phyloP scores from a whole-genome alignment of 2,329 filamentous ascomycete species.

The Monosporascus ibericus region DNA sequence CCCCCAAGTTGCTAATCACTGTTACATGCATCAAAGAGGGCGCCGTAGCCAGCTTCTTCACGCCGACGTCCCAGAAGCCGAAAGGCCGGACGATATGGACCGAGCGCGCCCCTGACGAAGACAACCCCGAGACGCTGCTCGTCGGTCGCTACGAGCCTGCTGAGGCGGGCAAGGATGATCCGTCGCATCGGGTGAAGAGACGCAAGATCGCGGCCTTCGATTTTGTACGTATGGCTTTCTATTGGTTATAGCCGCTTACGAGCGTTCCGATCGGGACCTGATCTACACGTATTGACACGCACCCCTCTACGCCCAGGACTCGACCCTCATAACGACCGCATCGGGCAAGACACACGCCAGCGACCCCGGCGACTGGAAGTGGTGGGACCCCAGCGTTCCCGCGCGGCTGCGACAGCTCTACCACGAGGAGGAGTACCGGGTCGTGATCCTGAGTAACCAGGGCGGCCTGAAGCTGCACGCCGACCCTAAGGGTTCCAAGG shows the following conservation, averaged over 20 bases:
- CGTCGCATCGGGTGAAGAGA: slow-evolving; percentile 27
- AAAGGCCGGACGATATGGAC: slow-evolving; percentile 70
- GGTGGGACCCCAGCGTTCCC: slow-evolving; percentile 77
- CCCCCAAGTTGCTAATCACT: too few relatives aligned
- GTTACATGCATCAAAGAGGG: slow-evolving; percentile 39
- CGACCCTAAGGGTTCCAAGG: slow-evolving; percentile 56
- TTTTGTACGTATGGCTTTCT: slow-evolving; percentile 35
- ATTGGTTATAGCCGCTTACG: too few relatives aligned
- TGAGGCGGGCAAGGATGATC: slow-evolving; percentile 17
- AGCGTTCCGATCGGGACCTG: neutral
- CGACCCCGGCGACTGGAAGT: slow-evolving; percentile 79
- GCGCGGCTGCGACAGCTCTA: slow-evolving; percentile 60
- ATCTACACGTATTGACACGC: neutral
- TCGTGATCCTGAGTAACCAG: slow-evolving; percentile 86
- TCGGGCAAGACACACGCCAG: slow-evolving; percentile 75
- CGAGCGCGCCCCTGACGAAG: slow-evolving; percentile 50
- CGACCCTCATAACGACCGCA: slow-evolving; percentile 72
- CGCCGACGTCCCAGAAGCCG: slow-evolving; percentile 75
- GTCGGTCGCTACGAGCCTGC: slow-evolving; percentile 63
- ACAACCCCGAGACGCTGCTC: slow-evolving; percentile 55
- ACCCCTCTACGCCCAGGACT: slow-evolving; percentile 53
- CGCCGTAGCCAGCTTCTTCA: slow-evolving; percentile 81
- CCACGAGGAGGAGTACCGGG: slow-evolving; percentile 60
- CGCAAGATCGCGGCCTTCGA: slow-evolving; percentile 68
- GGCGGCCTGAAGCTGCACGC: slow-evolving; percentile 70